Percentiles rank a stretch among this genome's conserved stretches.
phyloP scores from a whole-genome alignment of 2,329 filamentous ascomycete genomes.

The Aspergillus sergii region DNA sequence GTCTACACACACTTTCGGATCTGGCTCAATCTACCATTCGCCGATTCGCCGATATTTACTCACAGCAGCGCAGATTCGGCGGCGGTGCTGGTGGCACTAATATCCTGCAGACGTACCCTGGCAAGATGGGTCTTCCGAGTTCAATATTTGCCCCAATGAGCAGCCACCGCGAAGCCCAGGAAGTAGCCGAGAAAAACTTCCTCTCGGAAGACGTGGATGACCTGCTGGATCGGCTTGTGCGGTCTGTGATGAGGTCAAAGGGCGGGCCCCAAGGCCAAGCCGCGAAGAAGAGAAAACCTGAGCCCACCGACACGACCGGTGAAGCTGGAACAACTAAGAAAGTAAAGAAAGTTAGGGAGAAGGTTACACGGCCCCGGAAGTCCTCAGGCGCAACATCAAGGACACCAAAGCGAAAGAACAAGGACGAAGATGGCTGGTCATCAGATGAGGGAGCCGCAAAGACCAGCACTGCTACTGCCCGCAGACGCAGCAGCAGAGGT shows the following conservation, averaged over 20 bases:
- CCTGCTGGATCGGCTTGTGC: slow-evolving; percentile 75
- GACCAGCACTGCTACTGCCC: slow-evolving; percentile 33
- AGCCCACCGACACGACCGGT: slow-evolving; percentile 32
- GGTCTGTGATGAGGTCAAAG: slow-evolving; percentile 66
- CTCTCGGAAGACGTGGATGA: slow-evolving; percentile 77
- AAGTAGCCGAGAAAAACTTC: slow-evolving; percentile 84
- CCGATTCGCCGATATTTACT: slow-evolving; percentile 81
- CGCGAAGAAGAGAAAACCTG: slow-evolving; percentile 47
- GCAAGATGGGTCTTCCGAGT: slow-evolving; percentile 77
- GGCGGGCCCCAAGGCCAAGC: slow-evolving; percentile 32
- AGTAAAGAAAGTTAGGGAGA: slow-evolving; percentile 31
- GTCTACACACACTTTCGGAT: slow-evolving; percentile 83
- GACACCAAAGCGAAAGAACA: slow-evolving; percentile 40
- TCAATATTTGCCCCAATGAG: slow-evolving; percentile 76
- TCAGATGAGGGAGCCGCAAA: slow-evolving; percentile 45
- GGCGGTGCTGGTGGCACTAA: slow-evolving; percentile 42
- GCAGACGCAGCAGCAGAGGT: slow-evolving; percentile 45
- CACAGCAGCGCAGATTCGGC: slow-evolving; percentile 62
- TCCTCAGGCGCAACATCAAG: slow-evolving; percentile 35
- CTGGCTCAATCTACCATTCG: slow-evolving; percentile 80
- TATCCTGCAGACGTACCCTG: slow-evolving; percentile 78
- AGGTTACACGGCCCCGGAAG: slow-evolving; percentile 36
- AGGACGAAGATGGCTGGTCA: slow-evolving; percentile 43
- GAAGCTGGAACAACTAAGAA: slow-evolving; percentile 31
- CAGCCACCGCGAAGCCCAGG: slow-evolving; percentile 76